Conservation (phyloP, 129 eudicot genomes). For the Pseudognaphalium luteoalbum region DNA sequence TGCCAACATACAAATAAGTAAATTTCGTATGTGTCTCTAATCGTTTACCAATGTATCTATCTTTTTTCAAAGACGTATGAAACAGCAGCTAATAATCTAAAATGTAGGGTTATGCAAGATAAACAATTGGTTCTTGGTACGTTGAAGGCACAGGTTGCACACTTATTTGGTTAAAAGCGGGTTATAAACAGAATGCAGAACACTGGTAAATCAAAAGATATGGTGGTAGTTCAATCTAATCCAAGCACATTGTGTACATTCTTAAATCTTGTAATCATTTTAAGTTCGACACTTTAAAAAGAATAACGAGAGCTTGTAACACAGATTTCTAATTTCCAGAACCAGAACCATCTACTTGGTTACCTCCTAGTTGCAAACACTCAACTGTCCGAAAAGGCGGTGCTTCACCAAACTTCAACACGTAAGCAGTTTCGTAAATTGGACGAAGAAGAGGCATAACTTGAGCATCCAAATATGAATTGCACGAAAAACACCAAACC, state of each 20-base stretch:
- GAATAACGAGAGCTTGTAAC: constrained; percentile 2
- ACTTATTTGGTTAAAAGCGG: not conserved
- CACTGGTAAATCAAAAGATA: not conserved
- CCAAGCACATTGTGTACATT: not conserved
- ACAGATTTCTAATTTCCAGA: constrained; percentile 19
- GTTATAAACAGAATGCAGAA: not conserved
- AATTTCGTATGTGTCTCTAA: not conserved
- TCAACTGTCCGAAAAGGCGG: constrained; percentile 64
- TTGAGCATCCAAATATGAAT: constrained; percentile 88
- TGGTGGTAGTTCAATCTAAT: not conserved
- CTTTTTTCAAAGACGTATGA: too few relatives aligned
- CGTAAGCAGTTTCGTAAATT: constrained; percentile 80
- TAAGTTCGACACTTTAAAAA: not conserved
- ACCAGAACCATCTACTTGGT: constrained; percentile 23
- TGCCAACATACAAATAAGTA: not conserved
- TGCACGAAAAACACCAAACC: constrained; percentile 92
- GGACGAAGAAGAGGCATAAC: constrained; percentile 63
- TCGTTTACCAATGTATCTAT: not conserved
- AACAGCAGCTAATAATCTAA: not conserved
- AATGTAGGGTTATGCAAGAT: not conserved
- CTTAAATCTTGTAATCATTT: not conserved
- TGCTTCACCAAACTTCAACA: constrained; percentile 77
- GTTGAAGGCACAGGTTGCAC: not conserved
- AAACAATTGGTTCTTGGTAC: not conserved
- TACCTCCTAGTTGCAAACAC: constrained; percentile 29